Evolutionary conservation across 192 early-diverging fungal species (phyloP), one percentile per base, ranked within the genome.

Genomic region (Anaeromyces robustus): DNA sequence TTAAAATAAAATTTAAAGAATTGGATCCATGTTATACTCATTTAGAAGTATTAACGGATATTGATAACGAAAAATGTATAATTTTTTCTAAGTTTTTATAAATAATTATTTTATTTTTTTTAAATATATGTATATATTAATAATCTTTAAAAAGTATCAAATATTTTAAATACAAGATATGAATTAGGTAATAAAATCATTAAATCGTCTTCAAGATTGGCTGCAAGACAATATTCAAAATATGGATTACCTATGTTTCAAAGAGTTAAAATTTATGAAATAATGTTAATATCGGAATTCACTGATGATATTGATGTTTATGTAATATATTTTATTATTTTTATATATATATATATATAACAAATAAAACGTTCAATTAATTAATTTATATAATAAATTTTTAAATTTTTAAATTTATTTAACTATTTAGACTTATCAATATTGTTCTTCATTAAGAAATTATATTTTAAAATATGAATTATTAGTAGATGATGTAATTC

Each of bases 201-300:
- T 30, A 26, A 68, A 0, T 78, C 43, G 30, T 30, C 78, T 39
- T 84, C 83, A 4, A 30, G 81, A 12, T 29, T 31, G 22, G 37
- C 39, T 30, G 83, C 85, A 18, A 80, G 79, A 12, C 30, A 82
- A 30, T 87, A 80, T 81, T 84, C 84, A 18, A 85, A 86, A 78
- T 78, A 77, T 41, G 89, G 89, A 5, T 80, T 90, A 30, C 87
- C 89, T 16, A 29, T 79, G 12, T 81, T 82, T 52, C 43, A 85
- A 17, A 82, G 89, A 28, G 81, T 85, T 30, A 26, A 59, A 29
- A 80, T 90, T 30, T 90, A 87, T 87, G 84, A 87, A 78, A 78
- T 86, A 26, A 81, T 87, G 34, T 18, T 89, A 16, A 84, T 87
- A 59, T 84, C 87, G 11, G 87, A 87, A 29, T 77, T 89, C 19